Base-by-base conservation (phyloP, 257 asterid species). In the Catharanthus roseus region DNA sequence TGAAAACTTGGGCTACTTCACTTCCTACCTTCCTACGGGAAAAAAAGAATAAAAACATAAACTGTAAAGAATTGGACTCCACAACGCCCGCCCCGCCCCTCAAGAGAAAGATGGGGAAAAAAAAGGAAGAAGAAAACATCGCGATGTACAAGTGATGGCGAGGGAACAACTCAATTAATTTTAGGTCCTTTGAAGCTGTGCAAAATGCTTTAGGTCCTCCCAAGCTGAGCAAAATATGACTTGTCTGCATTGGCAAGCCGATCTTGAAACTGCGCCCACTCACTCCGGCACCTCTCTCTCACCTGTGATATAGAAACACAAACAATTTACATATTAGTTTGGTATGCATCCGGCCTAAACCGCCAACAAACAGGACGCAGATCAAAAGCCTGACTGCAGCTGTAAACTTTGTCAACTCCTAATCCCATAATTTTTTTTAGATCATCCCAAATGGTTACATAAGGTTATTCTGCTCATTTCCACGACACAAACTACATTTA, bases 211-310 rank as follows among this genome's bases (percentile, higher is more conserved):
- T 38, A 39, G 19, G 81, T 76, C 58, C 79, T 80, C 77, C 76
- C 81, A 51, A 76, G 76, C 83, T 85, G 87, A 58, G 95, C 84
- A 77, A 86, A 83, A 71, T 91, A 91, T 16, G 80, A 68, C 81
- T 93, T 88, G 85, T 93, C 97, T 13, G 99, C 99, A 67, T 75
- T 86, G 8, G 96, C 82, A 21, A 93, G 90, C 55, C 99, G 96
- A 78, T 91, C 97, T 77, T 93, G 99, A 74, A 93, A 93, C 74
- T 86, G 89, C 1, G 88, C 96, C 99, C 99, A 93, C 80, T 93
- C 99, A 0, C 76, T 75, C 77, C 85, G 89, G 92, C 99, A 93
- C 80, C 99, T 86, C 73, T 90, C 98, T 67, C 99, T 84, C 58
- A 95, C 99, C 99, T 93, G 54, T 19, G 45, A 34, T 33, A 34